Conservation (phyloP, 371 early-diverging fungal species). For the Mortierella sp. region DNA sequence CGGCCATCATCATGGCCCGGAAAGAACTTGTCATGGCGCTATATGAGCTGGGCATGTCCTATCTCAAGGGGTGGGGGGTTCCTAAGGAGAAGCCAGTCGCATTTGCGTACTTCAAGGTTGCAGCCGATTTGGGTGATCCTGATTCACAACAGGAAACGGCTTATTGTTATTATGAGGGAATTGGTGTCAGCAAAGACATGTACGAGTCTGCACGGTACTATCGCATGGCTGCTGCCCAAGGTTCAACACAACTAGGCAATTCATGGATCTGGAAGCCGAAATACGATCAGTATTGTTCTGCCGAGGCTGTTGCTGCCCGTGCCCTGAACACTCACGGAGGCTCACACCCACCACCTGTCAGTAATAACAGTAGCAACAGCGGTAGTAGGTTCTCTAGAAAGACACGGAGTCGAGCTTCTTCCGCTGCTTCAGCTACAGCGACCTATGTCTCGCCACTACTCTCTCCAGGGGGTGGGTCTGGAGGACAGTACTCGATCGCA, state of each 20-base stretch:
- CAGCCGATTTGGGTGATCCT: constrained; percentile 85
- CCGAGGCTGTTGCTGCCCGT: constrained; percentile 26
- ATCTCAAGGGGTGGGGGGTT: constrained; percentile 92
- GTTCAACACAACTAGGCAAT: constrained; percentile 82
- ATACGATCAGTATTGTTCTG: constrained; percentile 62
- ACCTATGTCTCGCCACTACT: not conserved
- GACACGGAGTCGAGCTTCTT: not conserved
- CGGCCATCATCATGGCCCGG: constrained; percentile 39
- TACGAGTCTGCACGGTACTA: constrained; percentile 84
- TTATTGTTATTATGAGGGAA: constrained; percentile 78
- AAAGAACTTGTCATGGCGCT: constrained; percentile 83
- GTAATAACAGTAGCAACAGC: constrained; percentile 7
- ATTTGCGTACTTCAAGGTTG: constrained; percentile 74
- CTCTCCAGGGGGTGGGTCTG: constrained; percentile 6
- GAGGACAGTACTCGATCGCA: constrained; percentile 8
- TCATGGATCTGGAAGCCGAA: constrained; percentile 95
- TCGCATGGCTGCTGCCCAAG: constrained; percentile 84
- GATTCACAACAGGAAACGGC: constrained; percentile 88
- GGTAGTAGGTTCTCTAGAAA: not conserved
- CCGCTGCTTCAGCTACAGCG: not conserved
- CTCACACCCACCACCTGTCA: constrained; percentile 3
- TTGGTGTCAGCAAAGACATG: constrained; percentile 84
- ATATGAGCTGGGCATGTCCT: constrained; percentile 87
- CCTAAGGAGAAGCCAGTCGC: constrained; percentile 68
- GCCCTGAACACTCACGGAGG: constrained; percentile 5